These are phyloP conservation scores for Saturnispora hagleri DNA, from an alignment of 805 yeast species.

Conservation along the genomic window DNA sequence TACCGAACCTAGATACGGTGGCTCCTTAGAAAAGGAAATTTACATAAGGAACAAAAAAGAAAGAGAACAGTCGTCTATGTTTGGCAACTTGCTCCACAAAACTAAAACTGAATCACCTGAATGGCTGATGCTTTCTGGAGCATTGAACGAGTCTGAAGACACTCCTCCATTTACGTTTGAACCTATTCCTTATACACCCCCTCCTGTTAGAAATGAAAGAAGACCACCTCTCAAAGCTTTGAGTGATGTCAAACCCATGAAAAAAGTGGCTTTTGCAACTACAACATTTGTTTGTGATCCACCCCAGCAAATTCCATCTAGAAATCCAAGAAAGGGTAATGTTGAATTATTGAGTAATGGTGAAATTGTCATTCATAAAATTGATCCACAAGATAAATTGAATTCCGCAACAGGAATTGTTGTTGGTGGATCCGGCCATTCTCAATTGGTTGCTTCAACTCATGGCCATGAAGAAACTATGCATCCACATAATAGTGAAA, in stretches of 20 bases:
- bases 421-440: constrained; percentile 69
- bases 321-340: constrained; percentile 74
- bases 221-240: constrained; percentile 25
- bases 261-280: constrained; percentile 69
- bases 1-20: constrained; percentile 22
- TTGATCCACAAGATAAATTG: constrained; percentile 25
- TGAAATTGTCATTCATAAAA: constrained; percentile 26
- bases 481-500: constrained; percentile 13
- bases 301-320: constrained; percentile 88
- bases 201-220: constrained; percentile 22
- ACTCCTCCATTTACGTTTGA: constrained; percentile 16
- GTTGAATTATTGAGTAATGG: constrained; percentile 35
- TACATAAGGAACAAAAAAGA: constrained; percentile 15
- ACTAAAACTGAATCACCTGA: constrained; percentile 19
- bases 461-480: constrained; percentile 11
- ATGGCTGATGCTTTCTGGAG: constrained; percentile 11
- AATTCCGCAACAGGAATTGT: constrained; percentile 57
- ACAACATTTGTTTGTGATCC: constrained; percentile 72
- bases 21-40: constrained; percentile 19
- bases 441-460: constrained; percentile 32
- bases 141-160: constrained; percentile 17
- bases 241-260: constrained; percentile 30
- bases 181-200: constrained; percentile 19
- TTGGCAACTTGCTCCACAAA: constrained; percentile 26
- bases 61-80: constrained; percentile 17